Conservation (phyloP, 2,329 filamentous ascomycete species). For the Fusarium odoratissimum region DNA sequence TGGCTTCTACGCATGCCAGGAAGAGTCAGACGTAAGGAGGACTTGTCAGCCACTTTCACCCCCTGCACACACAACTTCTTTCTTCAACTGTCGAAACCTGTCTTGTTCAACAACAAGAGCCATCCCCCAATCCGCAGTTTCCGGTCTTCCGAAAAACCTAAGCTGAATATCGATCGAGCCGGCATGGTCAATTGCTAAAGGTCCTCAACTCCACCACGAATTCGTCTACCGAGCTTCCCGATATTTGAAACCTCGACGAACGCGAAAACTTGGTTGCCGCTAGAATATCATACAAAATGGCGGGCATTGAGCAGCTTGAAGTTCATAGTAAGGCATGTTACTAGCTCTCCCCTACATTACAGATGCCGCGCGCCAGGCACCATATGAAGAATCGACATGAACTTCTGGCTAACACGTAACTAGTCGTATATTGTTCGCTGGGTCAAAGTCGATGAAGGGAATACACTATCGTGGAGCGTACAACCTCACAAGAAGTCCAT, state of each 20-base stretch:
- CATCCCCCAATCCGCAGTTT: conserved; percentile 22
- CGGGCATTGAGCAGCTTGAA: conserved; percentile 95
- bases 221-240: conserved; percentile 13
- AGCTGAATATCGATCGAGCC: conserved; percentile 33
- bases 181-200: conserved; percentile 40
- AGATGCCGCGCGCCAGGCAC: neutral
- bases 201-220: conserved; percentile 25
- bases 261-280: conserved; percentile 6
- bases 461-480: conserved; percentile 97
- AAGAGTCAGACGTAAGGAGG: conserved; percentile 24
- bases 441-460: conserved; percentile 89
- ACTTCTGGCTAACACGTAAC: conserved; percentile 37
- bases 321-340: conserved; percentile 90
- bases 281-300: conserved; percentile 68
- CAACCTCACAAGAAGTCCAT: conserved; percentile 98
- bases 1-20: conserved; percentile 32
- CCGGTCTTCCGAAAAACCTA: conserved; percentile 25
- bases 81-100: conserved; percentile 25
- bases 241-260: conserved; percentile 2
- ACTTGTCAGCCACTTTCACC: conserved; percentile 31
- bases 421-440: conserved; percentile 98
- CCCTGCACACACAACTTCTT: conserved; percentile 23
- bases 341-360: neutral
- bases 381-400: neutral
- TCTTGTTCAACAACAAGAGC: conserved; percentile 21